Percentiles rank a stretch among this genome's conserved stretches.
Conservation (phyloP, 1,139 yeast genomes). For the Maudiozyma humilis region DNA sequence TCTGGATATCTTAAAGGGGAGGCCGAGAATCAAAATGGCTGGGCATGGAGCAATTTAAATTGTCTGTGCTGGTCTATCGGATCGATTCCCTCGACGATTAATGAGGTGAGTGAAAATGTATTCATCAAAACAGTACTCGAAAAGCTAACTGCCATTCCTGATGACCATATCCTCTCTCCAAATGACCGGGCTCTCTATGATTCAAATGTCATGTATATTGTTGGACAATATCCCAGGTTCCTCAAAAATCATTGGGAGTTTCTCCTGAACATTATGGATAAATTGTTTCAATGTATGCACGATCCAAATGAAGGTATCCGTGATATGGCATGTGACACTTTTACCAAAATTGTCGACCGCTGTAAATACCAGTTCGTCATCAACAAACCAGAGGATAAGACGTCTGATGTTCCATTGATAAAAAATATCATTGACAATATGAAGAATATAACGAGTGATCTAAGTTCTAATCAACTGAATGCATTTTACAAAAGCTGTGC, state of each 20-base stretch:
- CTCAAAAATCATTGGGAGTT: conserved; percentile 96
- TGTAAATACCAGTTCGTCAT: conserved; percentile 90
- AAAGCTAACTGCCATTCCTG: conserved; percentile 79
- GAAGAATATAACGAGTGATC: conserved; percentile 74
- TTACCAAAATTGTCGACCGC: conserved; percentile 83
- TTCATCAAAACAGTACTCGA: conserved; percentile 84
- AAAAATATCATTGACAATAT: conserved; percentile 76
- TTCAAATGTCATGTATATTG: conserved; percentile 95
- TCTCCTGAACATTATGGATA: conserved; percentile 85
- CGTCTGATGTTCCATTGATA: conserved; percentile 52
- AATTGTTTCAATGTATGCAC: conserved; percentile 95
- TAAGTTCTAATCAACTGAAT: conserved; percentile 91
- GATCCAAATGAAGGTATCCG: conserved; percentile 98
- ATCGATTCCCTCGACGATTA: conserved; percentile 95
- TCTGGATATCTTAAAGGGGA: background rate
- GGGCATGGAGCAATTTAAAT: conserved; percentile 96
- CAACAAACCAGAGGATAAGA: conserved; percentile 60
- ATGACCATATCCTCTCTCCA: conserved; percentile 77
- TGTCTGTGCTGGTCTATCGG: conserved; percentile 99
- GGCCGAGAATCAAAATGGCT: conserved; percentile 78
- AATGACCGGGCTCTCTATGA: conserved; percentile 97
- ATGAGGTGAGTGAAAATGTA: conserved; percentile 90
- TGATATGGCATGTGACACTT: conserved; percentile 99
- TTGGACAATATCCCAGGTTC: conserved; percentile 95
- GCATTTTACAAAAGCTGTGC: conserved; percentile 97